phyloP scores from a whole-genome alignment of 1,139 yeast genomes.

The Saccharomyces pastorianus region DNA sequence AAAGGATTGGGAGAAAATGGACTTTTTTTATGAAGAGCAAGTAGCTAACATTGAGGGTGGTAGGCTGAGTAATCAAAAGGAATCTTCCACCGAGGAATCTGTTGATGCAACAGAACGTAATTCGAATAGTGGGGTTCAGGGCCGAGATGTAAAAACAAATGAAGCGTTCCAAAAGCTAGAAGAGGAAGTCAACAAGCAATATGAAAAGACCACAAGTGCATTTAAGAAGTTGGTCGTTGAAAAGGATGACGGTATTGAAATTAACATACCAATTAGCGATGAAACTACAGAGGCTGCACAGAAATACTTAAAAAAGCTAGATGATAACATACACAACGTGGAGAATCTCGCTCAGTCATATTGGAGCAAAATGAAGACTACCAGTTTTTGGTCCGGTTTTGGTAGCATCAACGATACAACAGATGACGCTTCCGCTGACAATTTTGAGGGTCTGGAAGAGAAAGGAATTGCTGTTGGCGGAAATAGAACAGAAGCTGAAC shows the following conservation, averaged over 20 bases:
- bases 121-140: not conserved
- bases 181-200: slow-evolving; percentile 23
- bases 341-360: slow-evolving; percentile 25
- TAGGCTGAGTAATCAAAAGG: too few species aligned
- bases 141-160: slow-evolving; percentile 10
- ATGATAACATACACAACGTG: slow-evolving; percentile 23
- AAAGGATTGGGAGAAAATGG: slow-evolving; percentile 13
- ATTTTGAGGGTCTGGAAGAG: slow-evolving; percentile 23
- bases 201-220: slow-evolving; percentile 23
- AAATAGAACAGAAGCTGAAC: slow-evolving; percentile 52
- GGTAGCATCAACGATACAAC: slow-evolving; percentile 17
- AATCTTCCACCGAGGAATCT: not conserved
- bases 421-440: slow-evolving; percentile 3
- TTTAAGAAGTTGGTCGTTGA: slow-evolving; percentile 18
- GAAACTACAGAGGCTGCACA: slow-evolving; percentile 26
- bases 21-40: slow-evolving; percentile 23
- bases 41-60: slow-evolving; percentile 3
- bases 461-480: slow-evolving; percentile 34
- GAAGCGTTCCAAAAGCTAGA: slow-evolving; percentile 33
- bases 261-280: slow-evolving; percentile 21
- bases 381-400: slow-evolving; percentile 25
- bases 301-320: slow-evolving; percentile 20
- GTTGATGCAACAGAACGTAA: not conserved
- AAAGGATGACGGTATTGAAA: slow-evolving; percentile 18
- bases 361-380: slow-evolving; percentile 25